phyloP scores from a whole-genome alignment of 2,329 filamentous ascomycete species.

The Phialemonium atrogriseum region DNA sequence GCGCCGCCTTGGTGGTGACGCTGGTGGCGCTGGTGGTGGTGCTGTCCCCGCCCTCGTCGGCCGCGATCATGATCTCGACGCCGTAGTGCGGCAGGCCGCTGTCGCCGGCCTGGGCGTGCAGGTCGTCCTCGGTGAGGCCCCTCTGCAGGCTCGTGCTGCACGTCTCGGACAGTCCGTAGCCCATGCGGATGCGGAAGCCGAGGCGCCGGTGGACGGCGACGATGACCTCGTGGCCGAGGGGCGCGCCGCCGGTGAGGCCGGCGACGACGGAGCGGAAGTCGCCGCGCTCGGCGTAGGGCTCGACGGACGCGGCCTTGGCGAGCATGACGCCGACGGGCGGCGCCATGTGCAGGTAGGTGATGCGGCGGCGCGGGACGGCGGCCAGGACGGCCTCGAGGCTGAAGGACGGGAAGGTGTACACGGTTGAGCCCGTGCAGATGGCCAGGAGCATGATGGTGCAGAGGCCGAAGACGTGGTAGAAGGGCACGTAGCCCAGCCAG shows the following conservation, averaged over 20 bases:
- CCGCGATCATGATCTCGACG: conserved; percentile 57
- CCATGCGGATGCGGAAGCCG: conserved; percentile 45
- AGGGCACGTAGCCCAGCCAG: conserved; percentile 58
- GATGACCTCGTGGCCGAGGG: conserved; percentile 45
- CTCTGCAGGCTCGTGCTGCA: conserved; percentile 57
- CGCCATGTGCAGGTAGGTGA: conserved; percentile 58
- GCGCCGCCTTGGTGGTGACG: conserved; percentile 27
- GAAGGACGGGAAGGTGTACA: conserved; percentile 65
- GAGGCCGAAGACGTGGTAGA: conserved; percentile 58
- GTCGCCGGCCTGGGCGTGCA: conserved; percentile 45
- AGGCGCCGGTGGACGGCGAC: conserved; percentile 52
- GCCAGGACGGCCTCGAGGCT: conserved; percentile 58
- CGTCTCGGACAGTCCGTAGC: conserved; percentile 68
- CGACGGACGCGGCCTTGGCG: conserved; percentile 60
- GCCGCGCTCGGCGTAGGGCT: conserved; percentile 44
- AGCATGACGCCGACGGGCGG: conserved; percentile 64
- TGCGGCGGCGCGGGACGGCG: conserved; percentile 50
- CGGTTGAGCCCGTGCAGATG: conserved; percentile 40
- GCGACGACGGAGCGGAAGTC: conserved; percentile 49
- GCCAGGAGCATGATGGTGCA: conserved; percentile 51
- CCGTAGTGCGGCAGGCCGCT: conserved; percentile 58
- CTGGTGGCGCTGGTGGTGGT: neutral
- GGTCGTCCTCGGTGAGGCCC: conserved; percentile 39
- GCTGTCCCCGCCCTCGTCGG: conserved; percentile 26
- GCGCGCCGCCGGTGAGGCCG: conserved; percentile 56